Conservation (phyloP, 306 rosid species). For the Spatholobus suberectus region DNA sequence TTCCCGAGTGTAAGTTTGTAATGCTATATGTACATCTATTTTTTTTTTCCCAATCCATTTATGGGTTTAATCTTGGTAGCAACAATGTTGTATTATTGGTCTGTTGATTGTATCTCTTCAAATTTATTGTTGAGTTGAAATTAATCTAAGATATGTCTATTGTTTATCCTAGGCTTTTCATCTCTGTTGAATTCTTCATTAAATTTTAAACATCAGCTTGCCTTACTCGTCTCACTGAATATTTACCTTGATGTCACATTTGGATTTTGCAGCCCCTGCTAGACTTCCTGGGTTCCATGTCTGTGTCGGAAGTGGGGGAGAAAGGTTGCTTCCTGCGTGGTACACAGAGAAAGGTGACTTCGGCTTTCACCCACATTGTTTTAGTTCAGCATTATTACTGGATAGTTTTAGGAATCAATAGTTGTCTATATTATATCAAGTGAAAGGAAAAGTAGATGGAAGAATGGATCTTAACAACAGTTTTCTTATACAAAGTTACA, state of each 20-base stretch:
- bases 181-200: background rate
- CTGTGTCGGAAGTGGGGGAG: constrained; percentile 98
- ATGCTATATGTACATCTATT: background rate
- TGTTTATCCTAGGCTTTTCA: background rate
- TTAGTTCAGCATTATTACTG: constrained; percentile 10
- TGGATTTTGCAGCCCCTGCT: constrained; percentile 85
- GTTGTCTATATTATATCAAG: background rate
- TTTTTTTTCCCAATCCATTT: background rate
- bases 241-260: constrained; percentile 13
- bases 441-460: constrained; percentile 15
- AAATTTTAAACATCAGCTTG: constrained; percentile 15
- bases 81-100: constrained; percentile 3
- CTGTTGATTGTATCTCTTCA: constrained; percentile 14
- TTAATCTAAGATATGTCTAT: background rate
- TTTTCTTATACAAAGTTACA: constrained; percentile 40
- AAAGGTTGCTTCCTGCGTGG: constrained; percentile 88
- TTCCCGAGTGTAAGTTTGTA: constrained; percentile 86
- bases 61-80: constrained; percentile 1
- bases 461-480: constrained; percentile 11
- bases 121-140: background rate
- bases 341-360: constrained; percentile 82
- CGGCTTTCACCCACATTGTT: constrained; percentile 24
- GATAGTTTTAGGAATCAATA: constrained; percentile 10
- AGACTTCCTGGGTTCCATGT: constrained; percentile 96
- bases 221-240: constrained; percentile 14